phyloP scores from a whole-genome alignment of 768 basidiomycete genomes.

The Auricularia cornea region DNA sequence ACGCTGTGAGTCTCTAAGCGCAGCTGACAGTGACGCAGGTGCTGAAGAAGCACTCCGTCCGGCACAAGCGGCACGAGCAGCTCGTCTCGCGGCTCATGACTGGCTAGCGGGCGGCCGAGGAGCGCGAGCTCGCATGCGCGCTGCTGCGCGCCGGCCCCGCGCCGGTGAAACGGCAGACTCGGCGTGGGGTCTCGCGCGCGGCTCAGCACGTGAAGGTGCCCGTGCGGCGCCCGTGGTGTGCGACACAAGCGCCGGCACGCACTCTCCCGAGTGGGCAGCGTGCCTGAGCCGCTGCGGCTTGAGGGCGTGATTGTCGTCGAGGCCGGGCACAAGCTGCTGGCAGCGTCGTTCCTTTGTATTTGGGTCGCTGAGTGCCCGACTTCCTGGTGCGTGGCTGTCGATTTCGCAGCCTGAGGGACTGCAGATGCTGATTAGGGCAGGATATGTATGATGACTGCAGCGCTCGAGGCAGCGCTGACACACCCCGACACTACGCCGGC shows the following conservation, averaged over 20 bases:
- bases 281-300: slow-evolving; percentile 79
- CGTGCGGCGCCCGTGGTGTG: slow-evolving; percentile 47
- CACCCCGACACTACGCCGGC: slow-evolving; percentile 30
- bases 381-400: slow-evolving; percentile 38
- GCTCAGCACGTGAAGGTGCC: neutral
- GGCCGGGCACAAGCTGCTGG: neutral
- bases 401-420: no score
- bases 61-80: neutral
- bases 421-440: no score
- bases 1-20: slow-evolving; percentile 26
- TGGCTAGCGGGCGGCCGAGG: neutral
- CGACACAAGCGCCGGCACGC: slow-evolving; percentile 73
- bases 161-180: no score
- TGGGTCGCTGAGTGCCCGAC: slow-evolving; percentile 37
- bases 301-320: slow-evolving; percentile 78
- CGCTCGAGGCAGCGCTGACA: slow-evolving; percentile 32
- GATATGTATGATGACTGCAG: slow-evolving; percentile 31
- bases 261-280: slow-evolving; percentile 94
- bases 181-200: no score
- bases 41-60: neutral
- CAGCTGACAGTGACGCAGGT: neutral
- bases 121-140: neutral
- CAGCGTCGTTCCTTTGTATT: slow-evolving; percentile 23
- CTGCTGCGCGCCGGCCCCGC: neutral
- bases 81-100: neutral